Evolutionary conservation across 805 yeast genomes (phyloP), one percentile per base, ranked within the genome.

Genomic region (Sugiyamaella chiloensis): DNA sequence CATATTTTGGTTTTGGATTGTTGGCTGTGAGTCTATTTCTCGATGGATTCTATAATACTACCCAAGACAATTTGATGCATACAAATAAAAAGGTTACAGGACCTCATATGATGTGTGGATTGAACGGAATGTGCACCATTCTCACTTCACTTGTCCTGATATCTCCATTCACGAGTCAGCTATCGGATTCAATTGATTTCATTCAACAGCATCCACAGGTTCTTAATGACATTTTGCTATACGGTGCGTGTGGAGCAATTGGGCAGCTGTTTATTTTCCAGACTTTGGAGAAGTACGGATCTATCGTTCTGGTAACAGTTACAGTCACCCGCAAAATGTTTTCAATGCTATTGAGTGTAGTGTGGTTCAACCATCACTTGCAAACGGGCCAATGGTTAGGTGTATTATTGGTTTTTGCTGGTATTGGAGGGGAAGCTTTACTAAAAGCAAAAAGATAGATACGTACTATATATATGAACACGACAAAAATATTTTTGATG

Each of bases 301-400:
- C 96, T 1, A 70, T 93, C 51, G 78, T 86, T 0, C 71, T 93
- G 46, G 89, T 91, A 24, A 91, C 96, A 34, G 91, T 95, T 14
- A 93, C 98, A 0, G 97, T 93, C 7, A 91, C 99, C 1, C 76
- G 99, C 58, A 93, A 93, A 61, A 91, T 93, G 96, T 71, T 89
- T 42, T 88, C 97, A 32, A 91, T 93, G 98, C 74, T 89, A 27
- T 67, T 91, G 45, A 85, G 96, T 59, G 96, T 93, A 43, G 64
- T 87, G 2, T 69, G 91, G 53, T 91, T 88, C 67, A 91, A 93
- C n/a, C 97, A 93, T 62, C 61, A 64, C 4, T 74, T 93, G 54
- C 72, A 68, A 26, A 5, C 47, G 2, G 65, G 70, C 6, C 98
- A 93, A 68, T 85, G 96, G 89, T 30, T 69, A 0, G 98, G 98